Percentiles rank a stretch among this genome's conserved stretches.
Evolutionary conservation across 441 rosid species (phyloP).

Genomic region (Adansonia madagascariensis): DNA sequence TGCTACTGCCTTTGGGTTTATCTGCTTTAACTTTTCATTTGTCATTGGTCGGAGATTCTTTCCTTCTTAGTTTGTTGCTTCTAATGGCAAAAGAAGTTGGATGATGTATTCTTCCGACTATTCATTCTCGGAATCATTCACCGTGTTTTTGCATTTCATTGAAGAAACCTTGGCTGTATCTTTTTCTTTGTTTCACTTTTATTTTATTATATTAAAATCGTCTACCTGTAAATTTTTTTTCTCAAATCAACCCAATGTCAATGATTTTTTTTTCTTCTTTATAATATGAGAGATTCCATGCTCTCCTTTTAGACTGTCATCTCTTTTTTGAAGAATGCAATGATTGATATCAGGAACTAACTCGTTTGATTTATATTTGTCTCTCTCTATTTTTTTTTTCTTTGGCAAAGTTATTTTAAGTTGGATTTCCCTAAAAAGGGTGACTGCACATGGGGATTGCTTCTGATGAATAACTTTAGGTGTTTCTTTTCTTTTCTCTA

Average conservation of each 20-base stretch:
- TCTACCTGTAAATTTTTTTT: slow-evolving; percentile 33
- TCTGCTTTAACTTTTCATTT: slow-evolving; percentile 9
- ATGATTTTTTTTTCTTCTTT: slow-evolving; percentile 21
- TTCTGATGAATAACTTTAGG: slow-evolving; percentile 40
- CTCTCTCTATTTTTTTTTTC: slow-evolving; percentile 10
- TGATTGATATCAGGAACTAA: slow-evolving; percentile 42
- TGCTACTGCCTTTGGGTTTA: slow-evolving; percentile 12
- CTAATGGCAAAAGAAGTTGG: slow-evolving; percentile 25
- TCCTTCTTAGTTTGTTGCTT: slow-evolving; percentile 32
- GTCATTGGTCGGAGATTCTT: slow-evolving; percentile 27
- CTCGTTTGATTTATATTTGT: slow-evolving; percentile 23
- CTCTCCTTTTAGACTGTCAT: slow-evolving; percentile 42
- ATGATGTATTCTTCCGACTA: slow-evolving; percentile 15
- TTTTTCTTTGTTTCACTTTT: slow-evolving; percentile 29
- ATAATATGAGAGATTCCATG: slow-evolving; percentile 31
- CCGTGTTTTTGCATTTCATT: slow-evolving; percentile 35
- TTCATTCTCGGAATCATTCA: slow-evolving; percentile 36
- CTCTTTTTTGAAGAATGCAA: slow-evolving; percentile 38
- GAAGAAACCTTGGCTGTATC: slow-evolving; percentile 41
- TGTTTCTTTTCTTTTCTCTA: slow-evolving; percentile 38
- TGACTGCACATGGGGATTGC: slow-evolving; percentile 61
- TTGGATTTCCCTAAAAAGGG: slow-evolving; percentile 29
- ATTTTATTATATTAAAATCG: slow-evolving; percentile 20
- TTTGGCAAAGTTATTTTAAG: slow-evolving; percentile 23
- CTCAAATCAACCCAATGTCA: slow-evolving; percentile 22